Evolutionary conservation across 2,329 filamentous ascomycete species (phyloP).

Genomic region (Colletotrichum sp.): DNA sequence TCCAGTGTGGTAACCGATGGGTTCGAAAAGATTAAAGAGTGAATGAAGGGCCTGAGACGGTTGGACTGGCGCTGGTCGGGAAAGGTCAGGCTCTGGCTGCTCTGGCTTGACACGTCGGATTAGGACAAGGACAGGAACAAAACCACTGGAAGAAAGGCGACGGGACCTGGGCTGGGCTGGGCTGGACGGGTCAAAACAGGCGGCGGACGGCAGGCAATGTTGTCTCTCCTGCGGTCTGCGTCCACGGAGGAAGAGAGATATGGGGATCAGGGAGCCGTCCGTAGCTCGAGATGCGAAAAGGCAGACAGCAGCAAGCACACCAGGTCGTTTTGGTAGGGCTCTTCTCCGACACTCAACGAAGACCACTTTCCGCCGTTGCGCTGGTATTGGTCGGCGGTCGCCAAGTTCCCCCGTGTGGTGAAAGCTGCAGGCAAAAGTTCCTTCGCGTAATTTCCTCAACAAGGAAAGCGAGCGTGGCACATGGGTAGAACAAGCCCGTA

Average conservation of each 20-base stretch:
- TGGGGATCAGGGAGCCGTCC: constrained; percentile 17
- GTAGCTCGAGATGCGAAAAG: not conserved
- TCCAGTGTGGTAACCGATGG: constrained; percentile 14
- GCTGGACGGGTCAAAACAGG: not conserved
- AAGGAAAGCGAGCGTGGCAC: constrained; percentile 36
- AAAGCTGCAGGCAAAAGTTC: constrained; percentile 44
- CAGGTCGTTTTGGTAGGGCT: not conserved
- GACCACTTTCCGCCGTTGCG: constrained; percentile 16
- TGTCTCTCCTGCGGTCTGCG: not conserved
- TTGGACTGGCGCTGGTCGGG: not conserved
- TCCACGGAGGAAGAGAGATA: constrained; percentile 21
- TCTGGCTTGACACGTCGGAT: not conserved
- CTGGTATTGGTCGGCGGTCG: constrained; percentile 27
- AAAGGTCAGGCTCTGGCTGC: constrained; percentile 5
- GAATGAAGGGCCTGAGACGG: constrained; percentile 8
- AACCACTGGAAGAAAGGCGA: not conserved
- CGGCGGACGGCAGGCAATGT: not conserved
- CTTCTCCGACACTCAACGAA: not conserved
- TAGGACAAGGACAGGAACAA: constrained; percentile 7
- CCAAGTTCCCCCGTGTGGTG: constrained; percentile 36
- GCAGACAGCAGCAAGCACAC: not conserved
- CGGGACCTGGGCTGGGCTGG: not conserved
- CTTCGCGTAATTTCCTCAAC: constrained; percentile 39
- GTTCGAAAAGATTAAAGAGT: constrained; percentile 20
- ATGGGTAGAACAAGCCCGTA: constrained; percentile 21